Conservation (phyloP, 805 yeast species). For the Nakazawaea pomicola region DNA sequence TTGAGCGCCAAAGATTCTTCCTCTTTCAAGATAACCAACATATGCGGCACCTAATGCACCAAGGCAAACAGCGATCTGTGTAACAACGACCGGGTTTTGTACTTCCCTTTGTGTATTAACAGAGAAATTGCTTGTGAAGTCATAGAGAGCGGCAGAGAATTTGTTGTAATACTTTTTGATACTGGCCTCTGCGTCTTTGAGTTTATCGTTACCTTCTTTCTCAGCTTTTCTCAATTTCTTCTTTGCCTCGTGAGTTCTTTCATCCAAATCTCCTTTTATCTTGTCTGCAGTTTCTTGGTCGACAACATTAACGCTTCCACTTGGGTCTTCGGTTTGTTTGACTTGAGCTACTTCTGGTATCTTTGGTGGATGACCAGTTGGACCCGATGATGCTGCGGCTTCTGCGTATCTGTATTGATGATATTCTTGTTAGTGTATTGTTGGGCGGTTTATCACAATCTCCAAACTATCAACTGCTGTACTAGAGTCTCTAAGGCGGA, state of each 20-base stretch:
- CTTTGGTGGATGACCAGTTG: conserved; percentile 26
- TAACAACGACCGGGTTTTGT: conserved; percentile 57
- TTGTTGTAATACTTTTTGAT: conserved; percentile 18
- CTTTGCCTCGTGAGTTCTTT: conserved; percentile 25
- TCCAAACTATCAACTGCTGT: too few species aligned
- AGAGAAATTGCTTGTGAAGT: conserved; percentile 17
- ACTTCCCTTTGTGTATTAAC: conserved; percentile 34
- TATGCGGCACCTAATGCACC: conserved; percentile 45
- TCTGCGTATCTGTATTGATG: conserved; percentile 27
- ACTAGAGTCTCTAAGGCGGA: too few species aligned
- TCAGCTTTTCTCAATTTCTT: conserved; percentile 26
- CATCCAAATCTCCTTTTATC: conserved; percentile 17
- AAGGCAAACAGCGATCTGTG: conserved; percentile 45
- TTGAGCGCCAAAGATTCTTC: conserved; percentile 5
- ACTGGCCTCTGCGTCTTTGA: conserved; percentile 18
- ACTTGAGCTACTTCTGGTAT: conserved; percentile 27
- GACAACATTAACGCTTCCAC: conserved; percentile 12
- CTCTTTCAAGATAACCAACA: conserved; percentile 40
- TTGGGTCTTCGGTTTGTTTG: conserved; percentile 17
- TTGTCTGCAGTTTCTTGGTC: conserved; percentile 11
- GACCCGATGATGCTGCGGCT: conserved; percentile 36
- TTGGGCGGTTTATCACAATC: too few species aligned
- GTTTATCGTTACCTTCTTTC: conserved; percentile 21
- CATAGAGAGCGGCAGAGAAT: conserved; percentile 14
- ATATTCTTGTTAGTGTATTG: background rate